A percentile compares a stretch with the other conserved stretches of the same genome.
These are phyloP conservation scores for Talaromyces thailandensis DNA, from an alignment of 495 filamentous ascomycete genomes.

Conservation along the genomic window DNA sequence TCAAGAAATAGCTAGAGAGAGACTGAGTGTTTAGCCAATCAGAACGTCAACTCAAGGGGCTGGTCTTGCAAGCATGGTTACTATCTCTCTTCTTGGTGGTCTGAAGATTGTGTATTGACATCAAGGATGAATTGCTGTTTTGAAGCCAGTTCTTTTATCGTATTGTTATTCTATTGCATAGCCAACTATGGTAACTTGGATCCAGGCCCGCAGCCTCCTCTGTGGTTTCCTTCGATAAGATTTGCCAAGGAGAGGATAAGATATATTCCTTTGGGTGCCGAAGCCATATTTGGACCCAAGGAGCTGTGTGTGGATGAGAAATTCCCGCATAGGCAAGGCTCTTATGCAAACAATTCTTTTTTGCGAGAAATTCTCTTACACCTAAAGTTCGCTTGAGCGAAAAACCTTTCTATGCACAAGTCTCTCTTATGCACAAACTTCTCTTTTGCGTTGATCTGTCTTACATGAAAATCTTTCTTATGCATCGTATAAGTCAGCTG, in stretches of 20 bases:
- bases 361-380: background rate
- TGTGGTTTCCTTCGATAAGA: no score
- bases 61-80: background rate
- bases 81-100: background rate
- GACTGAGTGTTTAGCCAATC: background rate
- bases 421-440: background rate
- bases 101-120: background rate
- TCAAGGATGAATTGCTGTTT: background rate
- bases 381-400: background rate
- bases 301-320: no score
- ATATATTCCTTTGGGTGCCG: no score
- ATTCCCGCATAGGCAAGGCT: no score
- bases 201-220: no score
- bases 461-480: constrained; percentile 2
- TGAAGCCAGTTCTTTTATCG: no score
- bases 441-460: constrained; percentile 1
- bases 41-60: background rate
- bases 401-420: background rate
- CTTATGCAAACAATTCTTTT: background rate
- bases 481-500: background rate
- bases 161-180: no score
- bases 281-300: no score
- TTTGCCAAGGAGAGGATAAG: no score
- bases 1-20: background rate
- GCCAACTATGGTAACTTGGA: no score